phyloP scores from a whole-genome alignment of 164 flowering plant genomes.

The Paratinospora sagittata region DNA sequence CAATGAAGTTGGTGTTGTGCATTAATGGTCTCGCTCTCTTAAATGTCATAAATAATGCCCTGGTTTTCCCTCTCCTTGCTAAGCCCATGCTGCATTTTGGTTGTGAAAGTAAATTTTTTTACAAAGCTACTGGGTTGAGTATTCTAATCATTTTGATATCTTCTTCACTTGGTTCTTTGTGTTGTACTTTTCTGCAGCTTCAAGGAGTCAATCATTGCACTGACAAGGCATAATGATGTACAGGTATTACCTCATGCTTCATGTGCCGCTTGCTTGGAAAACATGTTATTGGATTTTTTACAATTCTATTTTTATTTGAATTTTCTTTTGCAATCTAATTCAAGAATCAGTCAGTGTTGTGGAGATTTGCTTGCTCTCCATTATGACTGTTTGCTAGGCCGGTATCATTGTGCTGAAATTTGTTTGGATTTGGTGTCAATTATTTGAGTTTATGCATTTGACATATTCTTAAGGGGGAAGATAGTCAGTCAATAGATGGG shows the following conservation, averaged over 20 bases:
- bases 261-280: background rate
- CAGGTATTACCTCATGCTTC: conserved; percentile 43
- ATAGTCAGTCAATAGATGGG: no score
- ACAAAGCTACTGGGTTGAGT: no score
- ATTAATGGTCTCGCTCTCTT: no score
- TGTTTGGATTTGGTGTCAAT: background rate
- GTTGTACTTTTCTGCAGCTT: conserved; percentile 51
- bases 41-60: no score
- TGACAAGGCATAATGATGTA: conserved; percentile 69
- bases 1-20: no score
- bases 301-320: background rate
- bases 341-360: background rate
- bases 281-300: background rate
- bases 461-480: no score
- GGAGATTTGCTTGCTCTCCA: background rate
- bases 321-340: background rate
- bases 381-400: background rate
- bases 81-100: no score
- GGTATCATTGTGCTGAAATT: background rate
- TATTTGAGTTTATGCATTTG: background rate
- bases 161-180: background rate
- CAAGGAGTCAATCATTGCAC: conserved; percentile 62
- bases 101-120: no score
- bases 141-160: background rate
- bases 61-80: no score